These are phyloP conservation scores for Penicillium sp. DNA, from an alignment of 2,329 filamentous ascomycete species.

Conservation along the genomic window DNA sequence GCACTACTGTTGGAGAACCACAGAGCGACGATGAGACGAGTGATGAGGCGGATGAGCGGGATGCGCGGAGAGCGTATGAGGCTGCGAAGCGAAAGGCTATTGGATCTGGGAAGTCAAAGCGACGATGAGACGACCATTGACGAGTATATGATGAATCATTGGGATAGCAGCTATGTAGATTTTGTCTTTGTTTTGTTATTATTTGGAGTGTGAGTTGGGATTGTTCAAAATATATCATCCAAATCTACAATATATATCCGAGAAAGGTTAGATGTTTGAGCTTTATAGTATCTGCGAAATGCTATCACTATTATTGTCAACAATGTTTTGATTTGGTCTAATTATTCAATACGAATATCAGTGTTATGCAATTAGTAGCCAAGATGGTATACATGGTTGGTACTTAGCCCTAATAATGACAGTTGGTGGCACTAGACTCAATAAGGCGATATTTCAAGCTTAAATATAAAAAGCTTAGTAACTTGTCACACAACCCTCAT, in stretches of 20 bases:
- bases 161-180: neutral
- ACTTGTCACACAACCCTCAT: neutral
- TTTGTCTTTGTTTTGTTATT: neutral
- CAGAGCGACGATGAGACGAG: conserved; percentile 52
- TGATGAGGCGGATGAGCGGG: conserved; percentile 37
- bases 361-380: neutral
- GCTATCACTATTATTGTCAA: neutral
- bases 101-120: conserved; percentile 9
- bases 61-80: conserved; percentile 31
- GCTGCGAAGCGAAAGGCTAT: conserved; percentile 30
- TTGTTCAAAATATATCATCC: neutral
- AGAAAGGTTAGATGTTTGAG: neutral
- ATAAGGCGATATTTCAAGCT: neutral
- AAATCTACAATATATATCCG: neutral
- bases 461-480: neutral
- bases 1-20: conserved; percentile 39
- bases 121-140: conserved; percentile 5
- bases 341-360: neutral
- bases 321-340: no score
- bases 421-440: neutral
- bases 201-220: neutral
- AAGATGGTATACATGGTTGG: neutral
- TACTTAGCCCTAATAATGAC: neutral
- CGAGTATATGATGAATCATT: neutral
- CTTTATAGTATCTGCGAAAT: no score